Percentiles rank a stretch among this genome's conserved stretches.
phyloP scores from a whole-genome alignment of 2,329 filamentous ascomycete species.

The Pezicula carpinea region DNA sequence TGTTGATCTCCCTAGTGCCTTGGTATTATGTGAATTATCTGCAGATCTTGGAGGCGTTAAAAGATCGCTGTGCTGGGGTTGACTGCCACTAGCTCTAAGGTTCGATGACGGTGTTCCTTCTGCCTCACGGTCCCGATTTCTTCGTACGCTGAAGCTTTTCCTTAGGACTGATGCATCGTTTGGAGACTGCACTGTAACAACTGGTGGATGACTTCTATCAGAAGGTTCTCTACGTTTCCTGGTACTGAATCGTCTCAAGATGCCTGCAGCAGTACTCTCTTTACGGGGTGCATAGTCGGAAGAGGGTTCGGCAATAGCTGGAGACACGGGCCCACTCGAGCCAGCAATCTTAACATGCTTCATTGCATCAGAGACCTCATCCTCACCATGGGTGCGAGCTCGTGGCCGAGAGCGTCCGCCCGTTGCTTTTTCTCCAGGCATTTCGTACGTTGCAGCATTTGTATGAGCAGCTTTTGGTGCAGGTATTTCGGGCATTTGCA shows the following conservation, averaged over 20 bases:
- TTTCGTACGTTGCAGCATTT: slow-evolving; percentile 78
- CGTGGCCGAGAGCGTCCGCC: slow-evolving; percentile 79
- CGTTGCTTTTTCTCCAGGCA: slow-evolving; percentile 83
- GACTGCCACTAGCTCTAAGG: slow-evolving; percentile 52
- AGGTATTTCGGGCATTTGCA: slow-evolving; percentile 68
- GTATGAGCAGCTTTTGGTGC: slow-evolving; percentile 86
- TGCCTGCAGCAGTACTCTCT: slow-evolving; percentile 78
- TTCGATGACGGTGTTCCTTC: slow-evolving; percentile 43
- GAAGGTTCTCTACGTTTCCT: slow-evolving; percentile 66
- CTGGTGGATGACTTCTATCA: slow-evolving; percentile 59
- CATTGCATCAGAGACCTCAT: slow-evolving; percentile 73
- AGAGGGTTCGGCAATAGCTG: slow-evolving; percentile 50
- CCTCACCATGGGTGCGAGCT: slow-evolving; percentile 90
- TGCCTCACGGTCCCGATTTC: slow-evolving; percentile 44
- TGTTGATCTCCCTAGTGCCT: slow-evolving; percentile 76
- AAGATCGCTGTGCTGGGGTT: slow-evolving; percentile 73
- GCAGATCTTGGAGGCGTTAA: slow-evolving; percentile 67
- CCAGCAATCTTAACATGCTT: slow-evolving; percentile 58
- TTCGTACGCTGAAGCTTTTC: slow-evolving; percentile 84
- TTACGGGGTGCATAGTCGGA: slow-evolving; percentile 65
- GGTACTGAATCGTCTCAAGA: slow-evolving; percentile 88
- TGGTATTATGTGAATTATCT: slow-evolving; percentile 56
- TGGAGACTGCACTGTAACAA: slow-evolving; percentile 75
- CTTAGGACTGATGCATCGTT: slow-evolving; percentile 63
- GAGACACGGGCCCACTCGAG: slow-evolving; percentile 39